These are phyloP conservation scores for Microthlaspi erraticum DNA, from an alignment of 345 rosid species.

Conservation along the genomic window DNA sequence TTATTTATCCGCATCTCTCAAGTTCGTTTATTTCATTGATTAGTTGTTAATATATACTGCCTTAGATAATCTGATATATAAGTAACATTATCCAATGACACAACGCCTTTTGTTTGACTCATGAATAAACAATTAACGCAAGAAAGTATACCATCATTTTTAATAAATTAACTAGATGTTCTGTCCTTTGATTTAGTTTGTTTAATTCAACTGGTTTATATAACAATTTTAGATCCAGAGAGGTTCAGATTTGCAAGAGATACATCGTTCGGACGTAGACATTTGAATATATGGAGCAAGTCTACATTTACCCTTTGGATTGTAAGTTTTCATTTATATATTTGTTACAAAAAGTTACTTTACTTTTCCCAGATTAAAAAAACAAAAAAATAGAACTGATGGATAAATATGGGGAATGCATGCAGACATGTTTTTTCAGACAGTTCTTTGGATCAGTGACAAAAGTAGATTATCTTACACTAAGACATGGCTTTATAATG, in stretches of 20 bases:
- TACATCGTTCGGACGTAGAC: slow-evolving; percentile 91
- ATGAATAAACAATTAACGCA: slow-evolving; percentile 23
- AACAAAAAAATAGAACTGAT: slow-evolving; percentile 12
- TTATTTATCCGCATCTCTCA: slow-evolving; percentile 12
- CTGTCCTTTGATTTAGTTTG: not conserved
- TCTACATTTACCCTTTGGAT: slow-evolving; percentile 77
- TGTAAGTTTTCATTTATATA: slow-evolving; percentile 53
- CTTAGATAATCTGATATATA: slow-evolving; percentile 2
- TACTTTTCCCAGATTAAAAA: too few relatives aligned
- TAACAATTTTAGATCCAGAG: slow-evolving; percentile 71
- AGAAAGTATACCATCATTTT: not conserved
- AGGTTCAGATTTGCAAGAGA: slow-evolving; percentile 95
- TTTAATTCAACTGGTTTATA: slow-evolving; percentile 21
- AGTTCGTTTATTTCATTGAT: slow-evolving; percentile 6
- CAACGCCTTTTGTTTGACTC: slow-evolving; percentile 30
- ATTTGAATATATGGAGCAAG: slow-evolving; percentile 72
- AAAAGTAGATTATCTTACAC: slow-evolving; percentile 81
- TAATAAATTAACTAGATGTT: not conserved
- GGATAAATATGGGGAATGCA: not conserved
- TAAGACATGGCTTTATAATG: slow-evolving; percentile 90
- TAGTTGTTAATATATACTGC: slow-evolving; percentile 11
- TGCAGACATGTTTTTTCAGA: slow-evolving; percentile 90
- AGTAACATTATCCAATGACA: slow-evolving; percentile 19
- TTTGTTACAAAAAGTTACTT: not conserved
- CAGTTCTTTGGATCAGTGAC: slow-evolving; percentile 88